Evolutionary conservation across 1,284 basidiomycete genomes (phyloP), one percentile per base, ranked within the genome.

Genomic region (Leccinum subrobustum): DNA sequence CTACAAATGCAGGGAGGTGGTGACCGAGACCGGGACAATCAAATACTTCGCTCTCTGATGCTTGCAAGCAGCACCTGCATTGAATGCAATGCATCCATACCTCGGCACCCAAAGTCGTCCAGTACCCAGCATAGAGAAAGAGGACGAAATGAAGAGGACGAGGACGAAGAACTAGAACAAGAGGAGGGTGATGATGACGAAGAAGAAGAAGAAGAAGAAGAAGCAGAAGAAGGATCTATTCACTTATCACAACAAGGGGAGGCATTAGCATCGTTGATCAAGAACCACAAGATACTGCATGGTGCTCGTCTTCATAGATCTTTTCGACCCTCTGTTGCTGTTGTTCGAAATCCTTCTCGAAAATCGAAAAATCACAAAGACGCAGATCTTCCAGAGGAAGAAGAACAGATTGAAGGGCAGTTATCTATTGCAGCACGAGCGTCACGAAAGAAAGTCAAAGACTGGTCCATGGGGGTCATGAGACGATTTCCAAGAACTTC

Each of bases 1-100:
- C 7, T n/a, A 1, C 20, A 57, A 8, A 52, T 65, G 51, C 47
- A 59, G 4, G 18, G 8, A 25, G 60, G 64, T 39, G 63, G 57
- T 0, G 1, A 64, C 6, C 1, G 0, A 0, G 20, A 37, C 0
- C 0, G 18, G 5, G 59, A 63, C 2, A 9, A 18, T 31, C 4
- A 2, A 11, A 1, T 65, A 0, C 12, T 65, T 6, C 47, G 6
- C 1, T 56, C 54, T 3, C 27, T 64, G 2, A 52, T 27, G 0
- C 12, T 58, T 1, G n/a, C 57, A 0, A 59, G 60, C 54, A 63
- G 48, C 3, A 3, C 25, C 0, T 65, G 63, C 33, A 35, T 12
- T 35, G 33, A 33, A 33, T 33, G 33, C 12, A 33, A 33, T 33
- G 11, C 33, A 33, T 31, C 31, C 11, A 4, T 31, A 31, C 9